phyloP scores from a whole-genome alignment of 345 rosid genomes.

The Odontarrhena argentea region DNA sequence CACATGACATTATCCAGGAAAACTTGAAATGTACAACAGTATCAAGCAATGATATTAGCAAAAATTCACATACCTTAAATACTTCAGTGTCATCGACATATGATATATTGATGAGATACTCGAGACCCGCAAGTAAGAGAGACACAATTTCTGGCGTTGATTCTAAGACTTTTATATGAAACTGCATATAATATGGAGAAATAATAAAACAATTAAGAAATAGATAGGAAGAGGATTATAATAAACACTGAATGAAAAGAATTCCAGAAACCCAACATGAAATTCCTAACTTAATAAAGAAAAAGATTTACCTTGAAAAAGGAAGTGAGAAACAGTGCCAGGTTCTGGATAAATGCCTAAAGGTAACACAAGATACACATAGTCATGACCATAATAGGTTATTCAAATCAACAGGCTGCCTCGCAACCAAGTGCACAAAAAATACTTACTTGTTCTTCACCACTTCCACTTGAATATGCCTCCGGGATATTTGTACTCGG shows the following conservation, averaged over 20 bases:
- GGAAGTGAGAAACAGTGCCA: slow-evolving; percentile 96
- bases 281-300: slow-evolving; percentile 18
- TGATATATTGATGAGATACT: slow-evolving; percentile 84
- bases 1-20: slow-evolving; percentile 2
- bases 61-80: slow-evolving; percentile 70
- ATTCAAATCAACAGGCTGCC: slow-evolving; percentile 4
- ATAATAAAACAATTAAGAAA: not conserved
- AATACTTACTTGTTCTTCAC: slow-evolving; percentile 81
- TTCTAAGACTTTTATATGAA: slow-evolving; percentile 85
- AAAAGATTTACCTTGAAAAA: slow-evolving; percentile 72
- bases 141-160: slow-evolving; percentile 64
- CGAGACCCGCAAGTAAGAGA: slow-evolving; percentile 77
- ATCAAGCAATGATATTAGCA: slow-evolving; percentile 5
- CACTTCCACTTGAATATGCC: slow-evolving; percentile 81
- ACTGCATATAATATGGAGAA: slow-evolving; percentile 47
- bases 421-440: slow-evolving; percentile 12
- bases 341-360: slow-evolving; percentile 98
- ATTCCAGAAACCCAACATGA: slow-evolving; percentile 6
- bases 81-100: slow-evolving; percentile 99
- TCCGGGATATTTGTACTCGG: slow-evolving; percentile 84
- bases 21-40: slow-evolving; percentile 2
- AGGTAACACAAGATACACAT: slow-evolving; percentile 22
- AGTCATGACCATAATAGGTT: slow-evolving; percentile 7
- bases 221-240: slow-evolving; percentile 12
- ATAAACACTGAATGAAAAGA: slow-evolving; percentile 1